Evolutionary conservation across 352 stramenopile species (phyloP), one percentile per base, ranked within the genome.

Genomic region (Phytophthora tentaculata): DNA sequence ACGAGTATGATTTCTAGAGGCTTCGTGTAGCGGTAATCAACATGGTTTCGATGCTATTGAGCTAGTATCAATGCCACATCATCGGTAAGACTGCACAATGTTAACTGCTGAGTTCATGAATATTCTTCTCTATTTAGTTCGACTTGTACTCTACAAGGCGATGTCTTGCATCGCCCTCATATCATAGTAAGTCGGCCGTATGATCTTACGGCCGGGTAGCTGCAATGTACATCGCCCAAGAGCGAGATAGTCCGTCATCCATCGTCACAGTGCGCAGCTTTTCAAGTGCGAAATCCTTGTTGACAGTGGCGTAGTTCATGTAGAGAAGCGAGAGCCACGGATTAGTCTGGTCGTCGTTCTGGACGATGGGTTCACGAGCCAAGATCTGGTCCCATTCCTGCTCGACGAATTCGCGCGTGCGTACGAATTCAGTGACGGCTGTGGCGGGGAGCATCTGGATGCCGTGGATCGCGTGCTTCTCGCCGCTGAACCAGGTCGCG

Each of bases 391-490:
- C 60, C 81, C 79, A 86, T 66, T 86, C 80, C 59, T 87, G 71
- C 47, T 56, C 58, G 16, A 92, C 81, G 57, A 92, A 92, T 6
- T 69, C 63, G 19, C 29, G 49, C 20, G 78, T 75, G 41, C 84
- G 80, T 35, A 90, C 82, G 32, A 79, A 80, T 48, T 89, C 80
- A 5, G 82, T 77, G 57, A 89, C 74, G 5, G 84, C 81, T 29
- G 80, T 86, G 23, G 86, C 79, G 6, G 79, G 84, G 47, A 92
- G 81, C 84, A 92, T 92, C 60, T 92, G 84, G 60, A 92, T 92
- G 50, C 84, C 84, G 61, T 92, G 84, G 68, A 92, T 92, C 24
- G 74, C 81, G 63, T 90, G 79, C 61, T 87, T 88, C 62, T 91
- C 80, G 2, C 77, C 64, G 43, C 81, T 90, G 64, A 92, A 92